Conservation (phyloP, 108 stramenopile species). For the Mediolabrus comicus region DNA sequence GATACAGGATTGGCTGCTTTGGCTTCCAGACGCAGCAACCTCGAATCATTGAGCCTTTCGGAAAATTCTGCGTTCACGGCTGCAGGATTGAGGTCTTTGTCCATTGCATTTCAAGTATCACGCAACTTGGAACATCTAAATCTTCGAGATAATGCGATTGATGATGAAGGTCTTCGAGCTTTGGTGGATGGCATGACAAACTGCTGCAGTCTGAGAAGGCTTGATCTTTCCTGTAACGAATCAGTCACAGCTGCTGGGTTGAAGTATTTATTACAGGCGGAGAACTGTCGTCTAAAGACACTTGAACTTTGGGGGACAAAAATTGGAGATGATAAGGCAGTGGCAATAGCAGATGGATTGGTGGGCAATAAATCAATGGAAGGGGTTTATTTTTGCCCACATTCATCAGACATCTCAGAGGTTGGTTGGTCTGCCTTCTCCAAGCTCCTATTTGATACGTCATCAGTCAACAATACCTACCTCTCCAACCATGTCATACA, state of each 20-base stretch:
- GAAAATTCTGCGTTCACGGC: not conserved
- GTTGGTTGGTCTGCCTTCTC: constrained; percentile 15
- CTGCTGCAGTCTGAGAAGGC: not conserved
- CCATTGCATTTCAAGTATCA: not conserved
- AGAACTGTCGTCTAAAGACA: not conserved
- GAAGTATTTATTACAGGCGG: not conserved
- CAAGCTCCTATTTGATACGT: not conserved
- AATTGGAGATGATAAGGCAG: constrained; percentile 11
- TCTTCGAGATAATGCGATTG: not conserved
- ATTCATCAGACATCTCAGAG: not conserved
- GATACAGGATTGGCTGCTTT: not conserved
- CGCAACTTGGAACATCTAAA: not conserved
- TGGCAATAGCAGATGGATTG: not conserved
- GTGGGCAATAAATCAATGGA: not conserved
- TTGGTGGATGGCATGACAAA: not conserved
- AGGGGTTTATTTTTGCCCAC: not conserved
- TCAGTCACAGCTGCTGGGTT: not conserved
- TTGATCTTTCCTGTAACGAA: not conserved
- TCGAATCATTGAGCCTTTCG: not conserved
- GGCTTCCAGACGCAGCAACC: not conserved
- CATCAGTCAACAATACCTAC: constrained; percentile 16
- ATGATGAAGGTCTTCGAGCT: not conserved
- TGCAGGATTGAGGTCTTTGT: not conserved
- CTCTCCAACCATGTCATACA: constrained; percentile 7
- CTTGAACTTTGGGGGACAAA: constrained; percentile 1